Base-by-base conservation (phyloP, 2,329 filamentous ascomycete genomes). In the Gyromitra esculenta region DNA sequence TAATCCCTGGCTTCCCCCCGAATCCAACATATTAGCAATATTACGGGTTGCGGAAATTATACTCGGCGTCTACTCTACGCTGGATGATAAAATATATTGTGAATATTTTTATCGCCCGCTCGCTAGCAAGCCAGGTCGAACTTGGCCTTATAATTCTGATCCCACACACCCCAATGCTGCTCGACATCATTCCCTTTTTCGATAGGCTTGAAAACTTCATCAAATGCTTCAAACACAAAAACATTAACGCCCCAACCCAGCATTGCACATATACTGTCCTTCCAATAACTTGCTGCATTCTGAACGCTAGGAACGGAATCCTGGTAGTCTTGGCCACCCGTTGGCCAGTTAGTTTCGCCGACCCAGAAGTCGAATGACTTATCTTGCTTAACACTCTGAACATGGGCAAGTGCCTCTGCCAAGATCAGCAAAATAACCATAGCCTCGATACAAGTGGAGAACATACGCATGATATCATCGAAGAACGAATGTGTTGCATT, bases 141-240 rank as follows among this genome's bases (percentile, higher is more conserved):
- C 85, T 91, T 91, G 77, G 85, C 75, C 81, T 84, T 85, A 13
- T 45, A 57, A 77, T 89, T 86, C 0, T 86, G 85, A 54, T 86
- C 89, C 87, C 90, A 91, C 54, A 89, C 88, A 81, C 91, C 90
- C 91, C 91, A 92, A 80, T 90, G 87, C 45, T 87, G 89, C 87
- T 92, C 87, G 9, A 85, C 83, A 79, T 87, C 83, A 78, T 90
- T 90, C 81, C 90, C 88, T 82, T 91, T 87, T 80, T 91, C 90
- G 77, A 87, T 83, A 69, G 90, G 89, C 87, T 92, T 92, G 89
- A 89, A 91, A 75, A 87, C 85, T 87, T 92, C 91, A 80, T 92
- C 90, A 80, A 91, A 91, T 56, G 90, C 90, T 86, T 92, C 90
- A 80, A 92, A 92, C 84, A 88, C 91, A 85, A 92, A 92, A 71